Evolutionary conservation across 129 eudicot genomes (phyloP).

Genomic region (Ambrosia artemisiifolia): DNA sequence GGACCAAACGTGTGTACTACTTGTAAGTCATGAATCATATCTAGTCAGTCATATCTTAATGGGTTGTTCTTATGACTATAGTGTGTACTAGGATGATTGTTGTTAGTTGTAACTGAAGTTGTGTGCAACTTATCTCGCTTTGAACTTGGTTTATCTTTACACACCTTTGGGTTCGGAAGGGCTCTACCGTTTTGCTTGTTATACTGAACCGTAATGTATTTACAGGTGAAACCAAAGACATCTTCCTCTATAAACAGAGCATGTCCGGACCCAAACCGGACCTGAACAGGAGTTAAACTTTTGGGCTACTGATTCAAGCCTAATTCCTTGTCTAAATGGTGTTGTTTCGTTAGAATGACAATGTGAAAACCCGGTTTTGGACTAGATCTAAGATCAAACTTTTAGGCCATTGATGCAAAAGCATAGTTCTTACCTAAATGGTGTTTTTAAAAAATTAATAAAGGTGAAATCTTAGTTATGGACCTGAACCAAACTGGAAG

Average conservation of each 20-base stretch:
- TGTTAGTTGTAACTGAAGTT: not conserved
- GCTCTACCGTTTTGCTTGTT: not conserved
- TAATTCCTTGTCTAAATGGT: not conserved
- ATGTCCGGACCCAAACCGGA: not conserved
- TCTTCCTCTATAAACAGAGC: not conserved
- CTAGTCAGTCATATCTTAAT: constrained; percentile 5
- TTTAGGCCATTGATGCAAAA: not conserved
- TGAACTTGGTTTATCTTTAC: not conserved
- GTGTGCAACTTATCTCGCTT: not conserved
- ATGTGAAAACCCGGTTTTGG: not conserved
- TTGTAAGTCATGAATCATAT: not conserved
- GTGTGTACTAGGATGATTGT: not conserved
- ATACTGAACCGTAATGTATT: constrained; percentile 1
- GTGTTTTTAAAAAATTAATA: no score
- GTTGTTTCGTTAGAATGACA: not conserved
- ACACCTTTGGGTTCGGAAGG: not conserved
- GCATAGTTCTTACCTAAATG: not conserved
- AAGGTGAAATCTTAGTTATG: no score
- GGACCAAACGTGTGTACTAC: not conserved
- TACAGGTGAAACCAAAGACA: constrained; percentile 10
- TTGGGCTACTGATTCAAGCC: not conserved
- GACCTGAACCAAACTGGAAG: not conserved
- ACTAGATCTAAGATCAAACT: not conserved
- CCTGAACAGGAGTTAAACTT: not conserved
- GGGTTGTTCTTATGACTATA: not conserved